phyloP scores from a whole-genome alignment of 441 rosid species.

The Erodium moschatum region DNA sequence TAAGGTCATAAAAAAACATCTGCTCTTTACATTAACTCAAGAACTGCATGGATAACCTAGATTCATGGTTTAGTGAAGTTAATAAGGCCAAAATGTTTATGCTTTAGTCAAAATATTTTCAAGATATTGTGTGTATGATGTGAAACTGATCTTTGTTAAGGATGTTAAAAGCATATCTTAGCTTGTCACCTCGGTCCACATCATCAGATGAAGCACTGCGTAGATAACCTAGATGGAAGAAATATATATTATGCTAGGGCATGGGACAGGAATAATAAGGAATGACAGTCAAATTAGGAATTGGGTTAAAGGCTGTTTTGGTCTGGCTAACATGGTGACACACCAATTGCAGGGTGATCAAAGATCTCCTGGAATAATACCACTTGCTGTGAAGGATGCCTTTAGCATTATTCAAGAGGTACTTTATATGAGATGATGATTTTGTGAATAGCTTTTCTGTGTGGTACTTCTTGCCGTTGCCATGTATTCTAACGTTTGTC shows the following conservation, averaged over 20 bases:
- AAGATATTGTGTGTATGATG: background rate
- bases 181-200: background rate
- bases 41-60: background rate
- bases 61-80: background rate
- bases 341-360: conserved; percentile 89
- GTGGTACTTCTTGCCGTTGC: background rate
- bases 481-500: conserved; percentile 21
- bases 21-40: background rate
- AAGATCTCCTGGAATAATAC: conserved; percentile 98
- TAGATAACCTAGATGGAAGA: background rate
- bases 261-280: conserved; percentile 7
- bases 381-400: conserved; percentile 93
- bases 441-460: background rate
- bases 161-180: background rate
- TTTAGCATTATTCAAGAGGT: conserved; percentile 99
- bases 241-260: background rate
- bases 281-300: conserved; percentile 14
- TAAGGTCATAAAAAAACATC: background rate
- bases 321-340: background rate
- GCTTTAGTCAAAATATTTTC: background rate
- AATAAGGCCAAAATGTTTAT: background rate
- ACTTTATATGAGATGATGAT: conserved; percentile 14
- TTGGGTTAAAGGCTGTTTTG: conserved; percentile 16
- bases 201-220: background rate
- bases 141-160: background rate